Evolutionary conservation across 1,284 basidiomycete species (phyloP), one percentile per base, ranked within the genome.

Genomic region (Athelia psychrophila): DNA sequence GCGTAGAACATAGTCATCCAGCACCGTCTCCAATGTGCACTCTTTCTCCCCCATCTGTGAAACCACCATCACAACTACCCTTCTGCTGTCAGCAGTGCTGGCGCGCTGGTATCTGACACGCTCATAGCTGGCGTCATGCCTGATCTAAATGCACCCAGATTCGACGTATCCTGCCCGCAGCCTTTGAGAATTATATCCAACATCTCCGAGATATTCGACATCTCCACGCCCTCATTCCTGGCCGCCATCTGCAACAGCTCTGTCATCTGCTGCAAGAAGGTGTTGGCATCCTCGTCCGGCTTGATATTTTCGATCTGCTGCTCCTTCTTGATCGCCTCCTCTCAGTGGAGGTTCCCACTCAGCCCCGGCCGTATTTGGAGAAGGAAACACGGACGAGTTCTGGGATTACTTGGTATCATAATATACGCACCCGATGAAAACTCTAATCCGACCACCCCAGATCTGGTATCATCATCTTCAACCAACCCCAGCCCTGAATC

Each of bases 291-390:
- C 42, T 86, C 85, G 35, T 83, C 80, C 1, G 81, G 81, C 71
- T 84, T 80, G 60, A 84, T 76, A 44, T 73, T 78, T 18, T 84
- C 81, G 4, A 78, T 65, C 44, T 75, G 76, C 53, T 81, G 79
- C 20, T 77, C 70, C 64, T 78, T 81, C 69, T 79, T 81, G 56
- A 73, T 61, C 49, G 79, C 60, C 20, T 69, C 75, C 42, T 86
- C 83, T 55, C 70, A 82, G 67, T 38, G 78, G 72, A n/a, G 78
- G 79, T 45, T 86, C 84, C 81, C 82, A 86, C 50, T 90, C 86
- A 13, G 76, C 80, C 73, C 84, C 88, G 36, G 68, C 61, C 48
- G 84, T 81, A 69, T 91, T 91, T 19, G 85, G 81, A 3, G 86
- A 83, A 2, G 84, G 84, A 9, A n/a, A n/a, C n/a, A n/a, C n/a